A percentile compares a stretch with the other conserved stretches of the same genome.
Evolutionary conservation across 345 rosid genomes (phyloP).

Genomic region (Litchi chinensis): DNA sequence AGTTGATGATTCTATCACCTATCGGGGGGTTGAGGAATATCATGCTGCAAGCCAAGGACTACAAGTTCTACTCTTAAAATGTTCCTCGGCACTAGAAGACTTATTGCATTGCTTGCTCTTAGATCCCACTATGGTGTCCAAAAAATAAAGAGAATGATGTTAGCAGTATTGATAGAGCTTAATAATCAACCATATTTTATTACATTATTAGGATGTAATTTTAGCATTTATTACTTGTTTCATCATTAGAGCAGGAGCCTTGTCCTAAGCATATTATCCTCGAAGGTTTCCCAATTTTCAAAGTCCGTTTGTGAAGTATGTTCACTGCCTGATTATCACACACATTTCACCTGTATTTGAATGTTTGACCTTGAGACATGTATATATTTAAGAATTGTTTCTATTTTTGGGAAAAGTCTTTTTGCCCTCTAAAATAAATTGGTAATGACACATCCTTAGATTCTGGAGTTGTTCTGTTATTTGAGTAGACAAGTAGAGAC

Average conservation of each 20-base stretch:
- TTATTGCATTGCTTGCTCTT: background rate
- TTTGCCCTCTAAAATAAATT: background rate
- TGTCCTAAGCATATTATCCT: background rate
- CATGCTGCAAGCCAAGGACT: constrained; percentile 53
- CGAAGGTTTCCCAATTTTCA: background rate
- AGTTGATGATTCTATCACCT: constrained; percentile 67
- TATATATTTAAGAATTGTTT: background rate
- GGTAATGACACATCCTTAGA: too few relatives aligned
- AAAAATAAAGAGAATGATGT: background rate
- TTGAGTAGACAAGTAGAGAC: background rate
- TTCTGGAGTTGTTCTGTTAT: background rate
- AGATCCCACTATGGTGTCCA: background rate
- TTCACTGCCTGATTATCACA: background rate
- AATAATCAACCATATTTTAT: background rate
- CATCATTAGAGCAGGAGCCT: background rate
- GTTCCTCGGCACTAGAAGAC: background rate
- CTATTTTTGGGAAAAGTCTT: background rate
- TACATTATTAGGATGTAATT: background rate
- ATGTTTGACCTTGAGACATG: too few relatives aligned
- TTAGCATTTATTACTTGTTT: background rate
- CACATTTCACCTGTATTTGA: background rate
- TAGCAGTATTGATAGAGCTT: background rate
- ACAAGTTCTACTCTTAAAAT: constrained; percentile 58
- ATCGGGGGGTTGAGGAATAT: constrained; percentile 81
- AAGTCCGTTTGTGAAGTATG: background rate